phyloP scores from a whole-genome alignment of 2,329 filamentous ascomycete genomes.

The Penicillium glabrum region DNA sequence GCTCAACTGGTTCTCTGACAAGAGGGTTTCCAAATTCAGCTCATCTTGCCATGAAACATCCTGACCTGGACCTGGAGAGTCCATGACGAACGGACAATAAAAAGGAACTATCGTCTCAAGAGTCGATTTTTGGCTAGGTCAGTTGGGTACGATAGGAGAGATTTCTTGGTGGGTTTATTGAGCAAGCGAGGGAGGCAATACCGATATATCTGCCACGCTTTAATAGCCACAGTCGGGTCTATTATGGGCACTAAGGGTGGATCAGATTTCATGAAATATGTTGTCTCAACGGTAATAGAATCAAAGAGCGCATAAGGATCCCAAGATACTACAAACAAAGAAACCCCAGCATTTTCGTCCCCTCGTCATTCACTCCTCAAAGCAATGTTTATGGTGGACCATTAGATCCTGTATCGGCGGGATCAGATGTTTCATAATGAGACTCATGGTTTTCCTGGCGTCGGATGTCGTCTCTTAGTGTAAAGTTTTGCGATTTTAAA shows the following conservation, averaged over 20 bases:
- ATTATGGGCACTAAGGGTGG: not conserved
- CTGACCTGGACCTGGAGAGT: not conserved
- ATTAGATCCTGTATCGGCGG: not conserved
- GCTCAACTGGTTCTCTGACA: not conserved
- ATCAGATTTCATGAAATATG: not conserved
- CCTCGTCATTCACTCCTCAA: not conserved
- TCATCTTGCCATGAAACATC: not conserved
- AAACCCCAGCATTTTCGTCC: not conserved
- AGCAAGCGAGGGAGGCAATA: not conserved
- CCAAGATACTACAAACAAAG: not conserved
- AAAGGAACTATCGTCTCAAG: too few species aligned
- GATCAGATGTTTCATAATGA: too few species aligned
- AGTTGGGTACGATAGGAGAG: not conserved
- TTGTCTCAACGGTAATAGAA: not conserved
- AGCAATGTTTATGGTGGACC: not conserved
- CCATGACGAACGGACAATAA: not conserved
- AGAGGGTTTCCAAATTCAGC: not conserved
- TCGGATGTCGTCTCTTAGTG: too few species aligned
- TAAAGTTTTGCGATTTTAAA: too few species aligned
- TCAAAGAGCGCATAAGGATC: not conserved
- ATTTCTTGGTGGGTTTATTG: not conserved
- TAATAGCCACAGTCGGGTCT: not conserved
- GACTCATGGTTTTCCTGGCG: too few species aligned
- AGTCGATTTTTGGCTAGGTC: not conserved
- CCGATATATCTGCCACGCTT: not conserved